These are phyloP conservation scores for Podospora conica DNA, from an alignment of 495 filamentous ascomycete species.

Conservation along the genomic window DNA sequence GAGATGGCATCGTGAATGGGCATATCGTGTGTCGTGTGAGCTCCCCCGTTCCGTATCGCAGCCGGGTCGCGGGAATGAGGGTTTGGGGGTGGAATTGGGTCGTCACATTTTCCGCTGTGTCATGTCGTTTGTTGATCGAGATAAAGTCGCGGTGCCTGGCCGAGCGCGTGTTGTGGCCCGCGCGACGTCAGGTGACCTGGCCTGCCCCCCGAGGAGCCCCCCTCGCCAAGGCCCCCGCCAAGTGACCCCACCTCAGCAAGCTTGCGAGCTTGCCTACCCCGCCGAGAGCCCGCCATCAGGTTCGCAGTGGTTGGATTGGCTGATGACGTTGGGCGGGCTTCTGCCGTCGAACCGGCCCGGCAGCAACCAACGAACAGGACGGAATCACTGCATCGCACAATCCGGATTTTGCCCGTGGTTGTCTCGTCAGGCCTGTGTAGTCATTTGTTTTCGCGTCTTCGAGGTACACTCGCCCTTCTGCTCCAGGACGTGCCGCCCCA, in stretches of 20 bases:
- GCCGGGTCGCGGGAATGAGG: not conserved
- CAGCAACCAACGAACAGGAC: not conserved
- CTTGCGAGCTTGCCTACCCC: not conserved
- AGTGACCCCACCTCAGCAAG: not conserved
- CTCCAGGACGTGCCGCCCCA: not conserved
- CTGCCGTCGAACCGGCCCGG: not conserved
- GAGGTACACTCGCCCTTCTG: not conserved
- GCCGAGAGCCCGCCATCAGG: not conserved
- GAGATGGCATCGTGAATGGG: constrained; percentile 15
- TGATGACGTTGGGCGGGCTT: not conserved
- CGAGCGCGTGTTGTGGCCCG: not conserved
- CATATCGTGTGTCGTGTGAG: not conserved
- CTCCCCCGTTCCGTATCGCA: not conserved
- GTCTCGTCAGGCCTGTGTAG: not conserved
- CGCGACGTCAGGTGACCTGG: not conserved
- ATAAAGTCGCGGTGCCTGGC: not conserved
- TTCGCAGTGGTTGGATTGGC: not conserved
- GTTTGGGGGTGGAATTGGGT: not conserved
- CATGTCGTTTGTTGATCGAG: not conserved
- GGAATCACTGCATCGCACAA: not conserved
- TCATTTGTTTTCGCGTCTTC: not conserved
- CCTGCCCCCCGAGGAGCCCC: not conserved
- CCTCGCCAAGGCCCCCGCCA: not conserved
- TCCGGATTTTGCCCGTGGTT: not conserved
- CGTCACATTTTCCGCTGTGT: not conserved